Evolutionary conservation across 2,329 filamentous ascomycete genomes (phyloP).

Genomic region (Pseudogymnoascus sp.): DNA sequence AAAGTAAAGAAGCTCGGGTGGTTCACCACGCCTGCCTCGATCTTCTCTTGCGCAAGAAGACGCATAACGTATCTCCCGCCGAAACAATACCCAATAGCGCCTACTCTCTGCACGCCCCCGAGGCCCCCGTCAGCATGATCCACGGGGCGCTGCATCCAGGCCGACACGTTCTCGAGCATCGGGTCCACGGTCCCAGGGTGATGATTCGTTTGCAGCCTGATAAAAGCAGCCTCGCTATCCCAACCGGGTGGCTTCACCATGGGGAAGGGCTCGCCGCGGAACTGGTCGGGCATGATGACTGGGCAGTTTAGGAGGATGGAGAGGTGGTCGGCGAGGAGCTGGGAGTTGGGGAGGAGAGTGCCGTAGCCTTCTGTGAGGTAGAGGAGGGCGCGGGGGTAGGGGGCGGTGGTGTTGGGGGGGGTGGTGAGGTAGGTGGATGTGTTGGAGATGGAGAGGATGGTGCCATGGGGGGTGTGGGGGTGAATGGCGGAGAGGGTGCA

Average conservation of each 20-base stretch:
- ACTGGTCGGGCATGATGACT: constrained; percentile 16
- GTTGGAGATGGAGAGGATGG: not conserved
- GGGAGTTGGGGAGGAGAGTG: constrained; percentile 11
- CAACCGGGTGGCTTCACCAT: constrained; percentile 65
- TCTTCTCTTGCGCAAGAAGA: constrained; percentile 48
- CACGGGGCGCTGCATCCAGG: not conserved
- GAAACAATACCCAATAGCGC: constrained; percentile 62
- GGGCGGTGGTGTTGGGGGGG: not conserved
- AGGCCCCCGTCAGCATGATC: not conserved
- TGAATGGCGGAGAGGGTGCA: not conserved
- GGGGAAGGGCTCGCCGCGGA: constrained; percentile 47
- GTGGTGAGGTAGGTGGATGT: not conserved
- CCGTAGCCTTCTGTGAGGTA: not conserved
- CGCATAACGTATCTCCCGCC: constrained; percentile 62
- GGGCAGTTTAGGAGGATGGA: constrained; percentile 13
- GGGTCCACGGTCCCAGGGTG: constrained; percentile 9
- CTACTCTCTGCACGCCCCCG: constrained; percentile 39
- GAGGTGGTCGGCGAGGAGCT: constrained; percentile 18
- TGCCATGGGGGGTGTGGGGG: not conserved
- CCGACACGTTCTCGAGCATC: constrained; percentile 40
- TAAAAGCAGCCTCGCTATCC: constrained; percentile 30
- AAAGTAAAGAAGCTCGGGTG: constrained; percentile 65
- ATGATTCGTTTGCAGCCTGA: not conserved
- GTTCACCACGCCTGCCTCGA: constrained; percentile 61
- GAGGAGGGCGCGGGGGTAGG: not conserved